Base-by-base conservation (phyloP, 179 eudicot species). In the Actinidia polygama region DNA sequence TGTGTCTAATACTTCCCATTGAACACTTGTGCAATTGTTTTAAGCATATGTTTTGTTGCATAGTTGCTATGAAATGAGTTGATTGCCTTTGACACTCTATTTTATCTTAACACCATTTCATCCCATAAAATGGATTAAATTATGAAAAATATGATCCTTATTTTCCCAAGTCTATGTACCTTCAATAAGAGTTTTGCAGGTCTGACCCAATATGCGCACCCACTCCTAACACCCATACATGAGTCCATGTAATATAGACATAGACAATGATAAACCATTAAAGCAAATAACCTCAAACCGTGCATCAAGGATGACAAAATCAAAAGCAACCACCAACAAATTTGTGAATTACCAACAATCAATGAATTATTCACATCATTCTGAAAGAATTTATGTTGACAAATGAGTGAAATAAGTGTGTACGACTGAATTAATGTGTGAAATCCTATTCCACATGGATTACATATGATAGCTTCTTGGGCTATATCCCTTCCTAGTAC, bases 251-350 rank as follows among this genome's bases (percentile, higher is more conserved):
- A 40, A 40, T 40, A 0, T 30, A 30, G 49, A 50, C 53, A 77
- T 44, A 61, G n/a, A 77, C 63, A 77, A 47, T 40, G 58, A 9
- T 10, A 23, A 26, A 66, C 36, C 71, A 66, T 12, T 24, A 62
- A 63, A 79, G 10, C 75, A 68, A 10, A 67, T 10, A 70, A 40
- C 55, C 82, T 54, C 44, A 19, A 80, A 70, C 54, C 3, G 9
- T 55, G 7, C 40, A 80, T 79, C 59, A 69, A 30, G 36, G 57
- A 80, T 21, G 67, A 54, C 57, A 40, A 72, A 79, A 80, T 69
- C n/a, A 47, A 72, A 44, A 57, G 77, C 18, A 62, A 54, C 44
- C 24, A 80, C 53, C 19, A 58, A 51, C 7, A 44, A 46, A 57
- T 3, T 58, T 58, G 9, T 70, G 19, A 71, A 80, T 71, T 62